These are phyloP conservation scores for Skeletonema tropicum DNA, from an alignment of 108 stramenopile genomes.

Conservation along the genomic window DNA sequence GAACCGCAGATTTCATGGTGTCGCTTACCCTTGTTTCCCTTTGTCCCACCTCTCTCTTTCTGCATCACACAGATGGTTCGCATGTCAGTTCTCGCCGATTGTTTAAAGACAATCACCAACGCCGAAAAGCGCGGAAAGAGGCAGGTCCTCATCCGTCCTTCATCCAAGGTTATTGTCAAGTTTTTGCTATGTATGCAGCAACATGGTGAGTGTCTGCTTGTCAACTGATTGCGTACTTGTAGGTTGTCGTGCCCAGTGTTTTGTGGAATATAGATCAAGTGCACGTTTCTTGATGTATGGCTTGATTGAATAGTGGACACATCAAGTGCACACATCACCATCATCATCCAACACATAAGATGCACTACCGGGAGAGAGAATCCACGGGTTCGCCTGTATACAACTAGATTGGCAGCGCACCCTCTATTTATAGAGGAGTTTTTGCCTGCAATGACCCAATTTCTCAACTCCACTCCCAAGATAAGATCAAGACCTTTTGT, in stretches of 20 bases:
- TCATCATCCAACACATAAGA: background rate
- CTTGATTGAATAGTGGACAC: background rate
- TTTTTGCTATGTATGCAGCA: constrained; percentile 99
- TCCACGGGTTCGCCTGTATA: constrained; percentile 4
- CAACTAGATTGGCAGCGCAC: constrained; percentile 4
- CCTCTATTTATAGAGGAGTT: background rate
- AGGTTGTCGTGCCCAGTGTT: no score
- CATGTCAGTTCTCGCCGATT: constrained; percentile 99
- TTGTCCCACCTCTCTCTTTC: constrained; percentile 3
- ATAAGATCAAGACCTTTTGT: background rate
- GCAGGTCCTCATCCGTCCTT: constrained; percentile 98
- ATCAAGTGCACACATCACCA: background rate
- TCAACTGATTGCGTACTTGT: background rate
- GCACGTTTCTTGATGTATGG: background rate
- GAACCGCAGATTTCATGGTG: constrained; percentile 2
- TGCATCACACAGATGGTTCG: constrained; percentile 97
- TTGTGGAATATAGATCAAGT: no score
- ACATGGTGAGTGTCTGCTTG: constrained; percentile 83
- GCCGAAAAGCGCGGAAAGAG: constrained; percentile 99
- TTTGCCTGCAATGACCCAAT: constrained; percentile 35
- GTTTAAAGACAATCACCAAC: constrained; percentile 99
- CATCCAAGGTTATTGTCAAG: constrained; percentile 99
- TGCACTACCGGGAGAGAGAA: constrained; percentile 10
- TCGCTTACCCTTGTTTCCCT: constrained; percentile 10
- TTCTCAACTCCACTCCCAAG: constrained; percentile 11